These are phyloP conservation scores for Entrophospora sp. DNA, from an alignment of 192 early-diverging fungal genomes.

Conservation along the genomic window DNA sequence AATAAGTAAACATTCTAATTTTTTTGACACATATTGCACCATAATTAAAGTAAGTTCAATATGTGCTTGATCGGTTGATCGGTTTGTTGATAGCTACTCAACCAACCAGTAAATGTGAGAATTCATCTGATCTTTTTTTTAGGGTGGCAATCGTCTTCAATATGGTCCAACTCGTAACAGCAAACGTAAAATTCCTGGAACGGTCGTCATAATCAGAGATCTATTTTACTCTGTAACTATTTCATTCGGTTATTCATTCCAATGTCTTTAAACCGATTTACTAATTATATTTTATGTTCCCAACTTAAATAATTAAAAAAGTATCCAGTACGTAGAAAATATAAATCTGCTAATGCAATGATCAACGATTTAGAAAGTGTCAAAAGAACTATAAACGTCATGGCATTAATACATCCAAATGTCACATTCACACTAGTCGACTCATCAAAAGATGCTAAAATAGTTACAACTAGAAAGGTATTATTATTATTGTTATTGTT, in stretches of 20 bases:
- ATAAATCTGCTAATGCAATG: constrained; percentile 27
- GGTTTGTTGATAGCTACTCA: too few species aligned
- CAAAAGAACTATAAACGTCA: constrained; percentile 35
- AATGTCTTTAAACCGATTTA: too few species aligned
- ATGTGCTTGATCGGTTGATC: too few species aligned
- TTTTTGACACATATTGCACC: constrained; percentile 26
- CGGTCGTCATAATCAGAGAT: constrained; percentile 47
- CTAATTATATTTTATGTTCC: too few species aligned
- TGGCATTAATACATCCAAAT: constrained; percentile 32
- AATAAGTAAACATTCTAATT: constrained; percentile 29
- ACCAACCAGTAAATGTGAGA: too few species aligned
- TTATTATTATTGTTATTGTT: too few species aligned
- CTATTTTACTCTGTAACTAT: constrained; percentile 65
- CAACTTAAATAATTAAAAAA: too few species aligned
- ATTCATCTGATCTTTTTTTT: too few species aligned
- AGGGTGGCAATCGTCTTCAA: constrained; percentile 42
- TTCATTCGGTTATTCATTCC: too few species aligned
- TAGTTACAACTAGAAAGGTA: constrained; percentile 28
- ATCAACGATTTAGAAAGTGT: constrained; percentile 38
- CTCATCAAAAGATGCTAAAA: constrained; percentile 20
- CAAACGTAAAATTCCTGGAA: constrained; percentile 36
- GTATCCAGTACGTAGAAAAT: constrained; percentile 50
- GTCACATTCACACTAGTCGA: constrained; percentile 33
- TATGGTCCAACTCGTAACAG: constrained; percentile 29
- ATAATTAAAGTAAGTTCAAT: constrained; percentile 33